phyloP scores from a whole-genome alignment of 345 rosid species.

The Excoecaria agallocha region DNA sequence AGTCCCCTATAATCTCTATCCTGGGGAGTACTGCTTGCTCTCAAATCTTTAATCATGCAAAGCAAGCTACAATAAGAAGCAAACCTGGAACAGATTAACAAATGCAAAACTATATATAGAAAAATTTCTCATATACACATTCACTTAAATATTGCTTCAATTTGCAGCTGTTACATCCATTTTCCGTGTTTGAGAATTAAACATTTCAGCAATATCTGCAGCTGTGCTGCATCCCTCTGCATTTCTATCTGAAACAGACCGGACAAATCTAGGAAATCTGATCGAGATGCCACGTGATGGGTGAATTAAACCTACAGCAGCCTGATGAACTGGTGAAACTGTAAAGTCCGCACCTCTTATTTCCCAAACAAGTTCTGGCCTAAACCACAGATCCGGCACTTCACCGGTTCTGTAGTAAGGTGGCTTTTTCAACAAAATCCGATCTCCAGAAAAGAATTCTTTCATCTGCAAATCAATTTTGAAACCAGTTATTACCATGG shows the following conservation, averaged over 20 bases:
- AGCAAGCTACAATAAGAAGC: not conserved
- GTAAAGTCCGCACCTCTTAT: constrained; percentile 83
- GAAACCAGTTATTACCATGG: not conserved
- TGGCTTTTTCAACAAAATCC: constrained; percentile 58
- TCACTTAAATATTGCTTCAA: not conserved
- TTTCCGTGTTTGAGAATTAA: constrained; percentile 66
- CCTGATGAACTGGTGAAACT: constrained; percentile 76
- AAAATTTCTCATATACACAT: not conserved
- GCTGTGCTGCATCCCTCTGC: constrained; percentile 81
- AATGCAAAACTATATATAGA: not conserved
- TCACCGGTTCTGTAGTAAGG: constrained; percentile 71
- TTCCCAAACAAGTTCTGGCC: constrained; percentile 75
- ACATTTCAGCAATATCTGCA: constrained; percentile 67
- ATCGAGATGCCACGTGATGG: constrained; percentile 81
- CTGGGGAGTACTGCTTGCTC: no score
- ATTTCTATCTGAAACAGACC: constrained; percentile 41
- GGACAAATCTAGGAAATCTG: constrained; percentile 70
- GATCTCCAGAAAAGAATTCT: constrained; percentile 63
- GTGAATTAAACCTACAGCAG: constrained; percentile 75
- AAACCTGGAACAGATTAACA: not conserved
- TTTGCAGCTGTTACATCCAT: constrained; percentile 41
- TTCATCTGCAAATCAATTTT: constrained; percentile 60
- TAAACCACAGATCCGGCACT: constrained; percentile 79
- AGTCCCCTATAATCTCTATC: no score
- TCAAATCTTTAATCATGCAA: no score